Base-by-base conservation (phyloP, 805 yeast species). In the Saccharomycopsis sp. region DNA sequence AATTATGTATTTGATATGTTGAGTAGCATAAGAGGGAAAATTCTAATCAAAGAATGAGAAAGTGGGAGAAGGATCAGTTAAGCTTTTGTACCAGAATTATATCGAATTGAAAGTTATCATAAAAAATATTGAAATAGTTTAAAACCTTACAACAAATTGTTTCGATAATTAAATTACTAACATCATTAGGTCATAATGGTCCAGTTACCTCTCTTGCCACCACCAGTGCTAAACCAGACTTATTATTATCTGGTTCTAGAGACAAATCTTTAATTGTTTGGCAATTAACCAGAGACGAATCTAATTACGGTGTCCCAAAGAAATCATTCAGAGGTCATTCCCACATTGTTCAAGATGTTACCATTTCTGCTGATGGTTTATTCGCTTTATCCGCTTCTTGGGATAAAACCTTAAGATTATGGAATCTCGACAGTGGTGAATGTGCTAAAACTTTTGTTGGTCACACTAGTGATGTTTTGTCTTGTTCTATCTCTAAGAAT, bases 151-250 rank as follows among this genome's bases (percentile, higher is more conserved):
- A n/a, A n/a, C n/a, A n/a, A n/a, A n/a, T n/a, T n/a, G n/a, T n/a
- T n/a, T n/a, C n/a, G n/a, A n/a, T n/a, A n/a, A n/a, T n/a, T n/a
- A n/a, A n/a, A n/a, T n/a, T n/a, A n/a, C n/a, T n/a, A n/a, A n/a
- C n/a, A n/a, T n/a, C n/a, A n/a, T n/a, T 48, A 61, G 73, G 86
- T 63, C 86, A 79, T 79, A 77, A 75, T 71, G 86, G 86, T 63
- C 89, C 97, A 97, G 98, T 92, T 64, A 92, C 98, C 55, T 78
- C 96, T 67, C 77, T 92, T 62, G 95, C 97, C 71, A 92, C 97
- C 73, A 80, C 95, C 66, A 82, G 87, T 63, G 87, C 88, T 66
- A 85, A 87, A 79, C 98, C 98, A 72, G 96, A 92, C 72, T 74
- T 92, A 64, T 79, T 92, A 63, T 77, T 92, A 69, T 92, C 98